Evolutionary conservation across 805 yeast species (phyloP).

Genomic region (Brettanomyces anomalus): DNA sequence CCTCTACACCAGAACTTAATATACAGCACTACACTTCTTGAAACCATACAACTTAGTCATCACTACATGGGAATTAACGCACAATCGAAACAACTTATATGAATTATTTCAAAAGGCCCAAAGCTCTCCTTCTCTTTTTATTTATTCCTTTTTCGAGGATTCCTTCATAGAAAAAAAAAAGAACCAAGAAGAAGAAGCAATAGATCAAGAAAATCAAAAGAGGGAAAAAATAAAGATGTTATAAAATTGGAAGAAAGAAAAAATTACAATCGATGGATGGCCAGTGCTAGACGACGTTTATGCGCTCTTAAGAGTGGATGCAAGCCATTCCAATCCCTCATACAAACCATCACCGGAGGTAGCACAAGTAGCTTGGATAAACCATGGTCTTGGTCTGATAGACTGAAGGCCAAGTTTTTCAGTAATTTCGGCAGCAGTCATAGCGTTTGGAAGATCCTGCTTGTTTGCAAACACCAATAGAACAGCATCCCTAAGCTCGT

Average conservation of each 20-base stretch:
- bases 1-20: too few relatives aligned
- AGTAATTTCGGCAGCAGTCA: slow-evolving; percentile 98
- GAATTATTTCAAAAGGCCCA: slow-evolving; percentile 1
- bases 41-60: too few relatives aligned
- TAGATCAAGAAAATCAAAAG: background rate
- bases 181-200: slow-evolving; percentile 1
- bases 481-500: slow-evolving; percentile 93
- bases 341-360: slow-evolving; percentile 98
- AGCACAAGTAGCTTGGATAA: slow-evolving; percentile 97
- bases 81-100: background rate
- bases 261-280: background rate
- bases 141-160: background rate
- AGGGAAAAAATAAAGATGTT: slow-evolving; percentile 1
- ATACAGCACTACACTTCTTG: too few relatives aligned
- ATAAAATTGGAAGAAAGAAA: background rate
- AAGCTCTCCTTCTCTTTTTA: background rate
- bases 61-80: too few relatives aligned
- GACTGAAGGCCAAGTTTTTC: slow-evolving; percentile 95
- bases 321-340: slow-evolving; percentile 97
- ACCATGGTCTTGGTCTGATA: slow-evolving; percentile 98
- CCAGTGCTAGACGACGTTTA: slow-evolving; percentile 9
- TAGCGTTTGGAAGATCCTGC: slow-evolving; percentile 98
- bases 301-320: slow-evolving; percentile 77
- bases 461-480: slow-evolving; percentile 95
- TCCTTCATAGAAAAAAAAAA: background rate